A percentile compares a stretch with the other conserved stretches of the same genome.
Evolutionary conservation across 192 early-diverging fungal species (phyloP).

Genomic region (Coemansia sp.): DNA sequence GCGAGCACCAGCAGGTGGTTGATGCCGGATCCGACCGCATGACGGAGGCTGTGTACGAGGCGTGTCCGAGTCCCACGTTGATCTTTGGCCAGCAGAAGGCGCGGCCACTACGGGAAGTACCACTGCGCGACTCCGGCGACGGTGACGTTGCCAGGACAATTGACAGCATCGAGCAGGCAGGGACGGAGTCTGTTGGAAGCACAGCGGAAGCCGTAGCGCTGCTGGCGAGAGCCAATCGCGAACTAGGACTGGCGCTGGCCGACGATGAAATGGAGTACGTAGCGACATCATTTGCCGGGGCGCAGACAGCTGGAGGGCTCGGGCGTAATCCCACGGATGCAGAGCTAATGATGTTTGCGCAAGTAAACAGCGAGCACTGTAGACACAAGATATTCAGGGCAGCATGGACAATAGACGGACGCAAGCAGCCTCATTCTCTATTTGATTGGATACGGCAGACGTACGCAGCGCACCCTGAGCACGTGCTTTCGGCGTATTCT

Average conservation of each 20-base stretch:
- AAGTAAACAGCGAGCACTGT: constrained; percentile 99
- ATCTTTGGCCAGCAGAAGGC: constrained; percentile 72
- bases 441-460: constrained; percentile 98
- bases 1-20: constrained; percentile 54
- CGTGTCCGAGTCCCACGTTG: constrained; percentile 61
- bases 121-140: constrained; percentile 26
- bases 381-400: constrained; percentile 99
- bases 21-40: constrained; percentile 82
- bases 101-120: constrained; percentile 63
- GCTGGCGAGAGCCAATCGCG: constrained; percentile 77
- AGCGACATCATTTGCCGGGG: constrained; percentile 73
- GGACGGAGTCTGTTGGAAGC: background rate
- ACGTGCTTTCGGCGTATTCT: constrained; percentile 93
- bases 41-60: constrained; percentile 78
- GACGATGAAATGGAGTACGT: constrained; percentile 96
- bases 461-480: constrained; percentile 73
- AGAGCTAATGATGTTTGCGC: constrained; percentile 99
- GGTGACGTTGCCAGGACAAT: constrained; percentile 26
- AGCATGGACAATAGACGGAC: constrained; percentile 95
- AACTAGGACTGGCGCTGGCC: constrained; percentile 93
- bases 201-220: constrained; percentile 48
- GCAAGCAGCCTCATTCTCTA: constrained; percentile 74
- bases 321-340: constrained; percentile 94
- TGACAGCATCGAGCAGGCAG: constrained; percentile 19
- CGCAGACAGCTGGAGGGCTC: constrained; percentile 47